Percentiles rank a stretch among this genome's conserved stretches.
Conservation (phyloP, 208 protist genomes). For the Leptomonas pyrrhocoris region DNA sequence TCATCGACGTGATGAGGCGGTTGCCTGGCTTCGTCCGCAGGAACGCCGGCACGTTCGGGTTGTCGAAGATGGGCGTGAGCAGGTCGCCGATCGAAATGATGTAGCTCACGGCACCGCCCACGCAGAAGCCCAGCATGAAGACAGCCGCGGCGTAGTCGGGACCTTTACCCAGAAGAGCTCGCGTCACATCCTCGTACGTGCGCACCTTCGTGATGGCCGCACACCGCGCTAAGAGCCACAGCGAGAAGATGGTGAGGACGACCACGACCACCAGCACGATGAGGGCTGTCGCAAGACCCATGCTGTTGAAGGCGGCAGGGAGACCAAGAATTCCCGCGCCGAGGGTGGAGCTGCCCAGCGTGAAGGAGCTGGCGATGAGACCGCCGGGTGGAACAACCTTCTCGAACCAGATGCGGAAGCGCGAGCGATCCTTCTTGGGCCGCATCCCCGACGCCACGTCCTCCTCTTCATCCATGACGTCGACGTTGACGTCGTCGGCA, state of each 20-base stretch:
- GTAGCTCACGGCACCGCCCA: constrained; percentile 72
- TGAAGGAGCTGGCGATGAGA: constrained; percentile 60
- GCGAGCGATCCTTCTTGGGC: constrained; percentile 5
- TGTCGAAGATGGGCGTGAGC: constrained; percentile 50
- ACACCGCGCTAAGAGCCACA: constrained; percentile 54
- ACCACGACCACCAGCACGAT: constrained; percentile 48
- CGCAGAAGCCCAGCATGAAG: constrained; percentile 45
- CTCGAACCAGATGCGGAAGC: constrained; percentile 29
- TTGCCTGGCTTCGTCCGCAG: constrained; percentile 37
- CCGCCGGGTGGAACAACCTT: constrained; percentile 60
- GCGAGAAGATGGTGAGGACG: constrained; percentile 62
- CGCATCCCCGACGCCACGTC: not conserved
- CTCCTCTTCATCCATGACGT: constrained; percentile 23
- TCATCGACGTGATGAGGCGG: constrained; percentile 44
- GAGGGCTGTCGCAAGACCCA: constrained; percentile 49
- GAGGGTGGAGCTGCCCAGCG: constrained; percentile 55
- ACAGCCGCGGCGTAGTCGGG: constrained; percentile 32
- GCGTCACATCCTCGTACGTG: constrained; percentile 51
- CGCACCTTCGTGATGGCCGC: constrained; percentile 34
- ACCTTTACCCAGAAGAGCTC: constrained; percentile 26
- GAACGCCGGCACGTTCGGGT: constrained; percentile 34
- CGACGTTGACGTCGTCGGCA: not conserved
- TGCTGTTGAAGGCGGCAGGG: constrained; percentile 60
- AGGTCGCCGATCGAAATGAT: constrained; percentile 69
- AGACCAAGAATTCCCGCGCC: constrained; percentile 73